A percentile compares a stretch with the other conserved stretches of the same genome.
phyloP scores from a whole-genome alignment of 805 yeast genomes.

The Saturnispora bothae region DNA sequence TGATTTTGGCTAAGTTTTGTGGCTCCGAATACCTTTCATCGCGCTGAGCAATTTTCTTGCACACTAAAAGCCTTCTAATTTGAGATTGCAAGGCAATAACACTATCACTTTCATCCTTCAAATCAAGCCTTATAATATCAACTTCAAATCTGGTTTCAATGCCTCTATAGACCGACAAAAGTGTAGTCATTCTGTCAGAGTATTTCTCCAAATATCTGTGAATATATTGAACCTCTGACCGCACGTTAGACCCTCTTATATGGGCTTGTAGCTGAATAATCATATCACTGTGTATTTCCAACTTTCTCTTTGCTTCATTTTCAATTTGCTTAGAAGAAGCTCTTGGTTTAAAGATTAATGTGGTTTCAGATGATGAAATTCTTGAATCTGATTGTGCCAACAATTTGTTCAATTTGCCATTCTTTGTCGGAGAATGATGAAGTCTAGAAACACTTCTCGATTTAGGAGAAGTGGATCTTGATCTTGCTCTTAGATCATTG shows the following conservation, averaged over 20 bases:
- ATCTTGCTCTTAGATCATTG: slow-evolving; percentile 1
- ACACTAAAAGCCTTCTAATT: slow-evolving; percentile 36
- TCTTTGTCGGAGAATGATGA: slow-evolving; percentile 14
- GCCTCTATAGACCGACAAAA: slow-evolving; percentile 59
- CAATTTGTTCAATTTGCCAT: slow-evolving; percentile 18
- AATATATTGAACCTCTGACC: slow-evolving; percentile 21
- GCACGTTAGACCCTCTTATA: slow-evolving; percentile 32
- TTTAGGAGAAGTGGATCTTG: slow-evolving; percentile 1
- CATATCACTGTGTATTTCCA: neutral
- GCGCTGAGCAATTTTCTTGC: slow-evolving; percentile 28
- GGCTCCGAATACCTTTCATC: slow-evolving; percentile 38
- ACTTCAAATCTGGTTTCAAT: slow-evolving; percentile 44
- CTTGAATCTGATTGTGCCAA: slow-evolving; percentile 13
- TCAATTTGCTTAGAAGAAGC: neutral
- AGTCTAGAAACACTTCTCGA: slow-evolving; percentile 7
- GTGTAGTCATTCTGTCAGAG: slow-evolving; percentile 25
- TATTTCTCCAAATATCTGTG: slow-evolving; percentile 15
- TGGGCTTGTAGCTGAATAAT: slow-evolving; percentile 47
- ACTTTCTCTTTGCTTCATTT: neutral
- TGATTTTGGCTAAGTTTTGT: slow-evolving; percentile 44
- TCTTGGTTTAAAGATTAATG: slow-evolving; percentile 5
- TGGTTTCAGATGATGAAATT: neutral
- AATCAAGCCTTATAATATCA: slow-evolving; percentile 44
- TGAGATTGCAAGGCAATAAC: slow-evolving; percentile 44
- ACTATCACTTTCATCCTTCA: slow-evolving; percentile 33